Evolutionary conservation across 192 early-diverging fungal genomes (phyloP).

Genomic region (Coemansia sp.): DNA sequence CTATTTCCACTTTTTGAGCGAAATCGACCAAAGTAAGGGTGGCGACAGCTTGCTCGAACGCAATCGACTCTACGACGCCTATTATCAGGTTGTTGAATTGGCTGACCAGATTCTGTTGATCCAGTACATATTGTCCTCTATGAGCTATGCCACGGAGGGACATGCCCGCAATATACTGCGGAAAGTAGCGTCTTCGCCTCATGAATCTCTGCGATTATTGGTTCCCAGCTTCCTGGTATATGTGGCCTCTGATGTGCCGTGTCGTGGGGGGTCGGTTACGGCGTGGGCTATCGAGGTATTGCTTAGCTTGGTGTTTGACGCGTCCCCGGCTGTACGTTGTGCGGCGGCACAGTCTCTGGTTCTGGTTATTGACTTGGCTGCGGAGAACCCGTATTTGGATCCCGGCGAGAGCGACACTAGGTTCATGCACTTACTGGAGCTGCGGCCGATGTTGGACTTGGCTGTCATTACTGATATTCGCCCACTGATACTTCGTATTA

Average conservation of each 20-base stretch:
- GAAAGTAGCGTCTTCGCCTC: slow-evolving; percentile 50
- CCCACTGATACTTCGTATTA: slow-evolving; percentile 39
- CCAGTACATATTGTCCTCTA: slow-evolving; percentile 54
- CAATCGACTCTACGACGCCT: slow-evolving; percentile 50
- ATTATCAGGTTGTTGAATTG: slow-evolving; percentile 56
- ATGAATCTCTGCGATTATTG: slow-evolving; percentile 43
- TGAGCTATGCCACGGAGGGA: slow-evolving; percentile 40
- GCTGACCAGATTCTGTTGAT: slow-evolving; percentile 51
- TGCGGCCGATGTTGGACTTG: slow-evolving; percentile 51
- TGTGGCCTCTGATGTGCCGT: slow-evolving; percentile 40
- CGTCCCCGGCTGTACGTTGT: slow-evolving; percentile 42
- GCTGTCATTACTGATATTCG: slow-evolving; percentile 52
- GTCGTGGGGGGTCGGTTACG: slow-evolving; percentile 36
- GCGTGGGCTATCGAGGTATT: slow-evolving; percentile 55
- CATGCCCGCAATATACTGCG: slow-evolving; percentile 53
- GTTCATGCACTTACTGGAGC: slow-evolving; percentile 30
- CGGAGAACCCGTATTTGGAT: slow-evolving; percentile 47
- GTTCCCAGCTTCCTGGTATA: slow-evolving; percentile 49
- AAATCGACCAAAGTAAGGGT: slow-evolving; percentile 44
- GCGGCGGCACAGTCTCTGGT: slow-evolving; percentile 51
- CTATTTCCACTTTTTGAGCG: slow-evolving; percentile 55
- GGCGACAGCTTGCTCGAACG: slow-evolving; percentile 51
- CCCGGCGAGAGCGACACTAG: slow-evolving; percentile 25
- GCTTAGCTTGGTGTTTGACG: slow-evolving; percentile 34
- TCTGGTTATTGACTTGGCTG: slow-evolving; percentile 39